Conservation (phyloP, 495 filamentous ascomycete genomes). For the Aspergillus haitiensis region DNA sequence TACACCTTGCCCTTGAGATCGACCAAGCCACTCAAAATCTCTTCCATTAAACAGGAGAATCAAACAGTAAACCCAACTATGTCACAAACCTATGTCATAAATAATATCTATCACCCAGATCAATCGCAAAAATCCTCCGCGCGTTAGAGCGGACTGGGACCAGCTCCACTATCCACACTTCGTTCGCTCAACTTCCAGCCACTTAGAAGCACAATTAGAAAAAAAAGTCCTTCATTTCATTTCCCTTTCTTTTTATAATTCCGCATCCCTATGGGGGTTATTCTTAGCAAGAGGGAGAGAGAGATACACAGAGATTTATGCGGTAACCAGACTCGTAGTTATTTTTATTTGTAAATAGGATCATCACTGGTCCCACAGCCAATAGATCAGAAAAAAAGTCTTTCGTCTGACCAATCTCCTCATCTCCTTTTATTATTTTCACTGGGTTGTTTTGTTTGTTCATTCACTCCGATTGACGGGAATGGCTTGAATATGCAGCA, state of each 20-base stretch:
- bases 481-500: slow-evolving; percentile 22
- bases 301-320: slow-evolving; percentile 9
- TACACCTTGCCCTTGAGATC: too few relatives aligned
- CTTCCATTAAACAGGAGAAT: not conserved
- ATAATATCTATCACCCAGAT: slow-evolving; percentile 20
- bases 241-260: slow-evolving; percentile 18
- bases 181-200: slow-evolving; percentile 17
- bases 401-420: slow-evolving; percentile 5
- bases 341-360: slow-evolving; percentile 17
- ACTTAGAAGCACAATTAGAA: slow-evolving; percentile 14
- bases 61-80: slow-evolving; percentile 4
- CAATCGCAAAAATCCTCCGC: slow-evolving; percentile 22
- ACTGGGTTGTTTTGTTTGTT: not conserved
- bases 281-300: slow-evolving; percentile 15
- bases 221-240: slow-evolving; percentile 24
- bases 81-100: slow-evolving; percentile 11
- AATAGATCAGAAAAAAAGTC: slow-evolving; percentile 19
- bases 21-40: not conserved
- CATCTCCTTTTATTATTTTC: slow-evolving; percentile 2
- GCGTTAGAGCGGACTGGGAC: slow-evolving; percentile 20
- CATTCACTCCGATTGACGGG: slow-evolving; percentile 12
- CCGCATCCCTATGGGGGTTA: slow-evolving; percentile 1
- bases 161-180: slow-evolving; percentile 14
- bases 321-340: slow-evolving; percentile 9
- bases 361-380: slow-evolving; percentile 13